Conservation (phyloP, 805 yeast genomes). For the Wickerhamomyces bovis region DNA sequence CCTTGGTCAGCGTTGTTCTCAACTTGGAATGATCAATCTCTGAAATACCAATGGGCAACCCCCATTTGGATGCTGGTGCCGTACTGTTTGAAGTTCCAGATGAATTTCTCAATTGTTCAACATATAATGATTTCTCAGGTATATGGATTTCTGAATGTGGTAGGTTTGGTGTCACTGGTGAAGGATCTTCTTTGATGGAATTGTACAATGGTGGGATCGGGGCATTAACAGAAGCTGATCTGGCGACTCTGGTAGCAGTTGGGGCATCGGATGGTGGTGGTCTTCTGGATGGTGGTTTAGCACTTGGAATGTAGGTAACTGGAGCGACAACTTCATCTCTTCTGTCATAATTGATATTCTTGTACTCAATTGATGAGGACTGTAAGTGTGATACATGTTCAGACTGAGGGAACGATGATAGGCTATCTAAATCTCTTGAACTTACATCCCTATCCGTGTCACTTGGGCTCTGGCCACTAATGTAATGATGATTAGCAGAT, state of each 20-base stretch:
- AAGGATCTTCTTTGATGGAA: conserved; percentile 12
- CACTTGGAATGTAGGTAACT: conserved; percentile 18
- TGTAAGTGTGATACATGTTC: not conserved
- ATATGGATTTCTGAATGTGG: conserved; percentile 24
- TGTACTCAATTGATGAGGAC: not conserved
- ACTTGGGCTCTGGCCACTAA: conserved; percentile 3
- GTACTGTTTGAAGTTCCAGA: conserved; percentile 46
- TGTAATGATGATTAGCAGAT: not conserved
- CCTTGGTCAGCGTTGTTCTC: conserved; percentile 8
- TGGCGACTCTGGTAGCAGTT: conserved; percentile 30
- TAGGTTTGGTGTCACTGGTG: conserved; percentile 1
- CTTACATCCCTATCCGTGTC: conserved; percentile 1
- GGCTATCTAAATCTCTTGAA: not conserved
- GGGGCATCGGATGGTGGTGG: conserved; percentile 33
- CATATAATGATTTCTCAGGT: conserved; percentile 48
- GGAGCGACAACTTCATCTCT: conserved; percentile 31
- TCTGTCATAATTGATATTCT: conserved; percentile 29
- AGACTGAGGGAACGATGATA: not conserved
- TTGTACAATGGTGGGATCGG: conserved; percentile 12
- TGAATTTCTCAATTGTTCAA: conserved; percentile 35
- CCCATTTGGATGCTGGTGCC: conserved; percentile 40
- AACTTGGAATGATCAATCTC: conserved; percentile 33
- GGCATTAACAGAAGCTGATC: conserved; percentile 29
- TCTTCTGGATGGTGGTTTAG: conserved; percentile 22
- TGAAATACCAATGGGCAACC: conserved; percentile 48